Evolutionary conservation across 2,329 filamentous ascomycete species (phyloP).

Genomic region (Phialocephala subalpina): DNA sequence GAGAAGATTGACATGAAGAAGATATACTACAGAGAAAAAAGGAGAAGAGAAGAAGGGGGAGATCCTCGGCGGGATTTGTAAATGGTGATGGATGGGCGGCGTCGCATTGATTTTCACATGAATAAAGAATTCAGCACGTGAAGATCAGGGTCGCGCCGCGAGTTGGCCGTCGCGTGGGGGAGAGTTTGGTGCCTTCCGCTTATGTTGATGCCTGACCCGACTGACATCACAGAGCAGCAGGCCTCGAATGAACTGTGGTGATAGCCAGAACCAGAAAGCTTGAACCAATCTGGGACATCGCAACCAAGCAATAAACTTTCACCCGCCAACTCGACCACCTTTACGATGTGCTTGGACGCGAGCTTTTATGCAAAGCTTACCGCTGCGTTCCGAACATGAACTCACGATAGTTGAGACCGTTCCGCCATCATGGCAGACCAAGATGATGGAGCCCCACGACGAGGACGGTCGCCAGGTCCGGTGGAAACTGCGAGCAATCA

Average conservation of each 20-base stretch:
- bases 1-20: constrained; percentile 28
- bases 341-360: background rate
- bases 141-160: constrained; percentile 4
- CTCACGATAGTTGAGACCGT: constrained; percentile 15
- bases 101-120: constrained; percentile 8
- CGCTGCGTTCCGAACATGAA: constrained; percentile 20
- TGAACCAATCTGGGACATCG: background rate
- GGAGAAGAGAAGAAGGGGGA: constrained; percentile 16
- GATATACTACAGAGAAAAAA: constrained; percentile 25
- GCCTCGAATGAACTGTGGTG: too few species aligned
- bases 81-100: background rate
- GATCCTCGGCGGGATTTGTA: constrained; percentile 10
- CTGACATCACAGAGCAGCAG: background rate
- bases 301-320: background rate
- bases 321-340: background rate
- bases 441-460: constrained; percentile 34
- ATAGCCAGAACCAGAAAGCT: too few species aligned
- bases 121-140: background rate
- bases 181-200: background rate
- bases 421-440: constrained; percentile 42
- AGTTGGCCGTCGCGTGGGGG: background rate
- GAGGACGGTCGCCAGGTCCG: constrained; percentile 38
- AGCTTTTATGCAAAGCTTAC: background rate
- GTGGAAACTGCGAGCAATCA: constrained; percentile 33
- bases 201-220: constrained; percentile 2